These are phyloP conservation scores for Halophytophthora polymorphica DNA, from an alignment of 352 stramenopile genomes.

Conservation along the genomic window DNA sequence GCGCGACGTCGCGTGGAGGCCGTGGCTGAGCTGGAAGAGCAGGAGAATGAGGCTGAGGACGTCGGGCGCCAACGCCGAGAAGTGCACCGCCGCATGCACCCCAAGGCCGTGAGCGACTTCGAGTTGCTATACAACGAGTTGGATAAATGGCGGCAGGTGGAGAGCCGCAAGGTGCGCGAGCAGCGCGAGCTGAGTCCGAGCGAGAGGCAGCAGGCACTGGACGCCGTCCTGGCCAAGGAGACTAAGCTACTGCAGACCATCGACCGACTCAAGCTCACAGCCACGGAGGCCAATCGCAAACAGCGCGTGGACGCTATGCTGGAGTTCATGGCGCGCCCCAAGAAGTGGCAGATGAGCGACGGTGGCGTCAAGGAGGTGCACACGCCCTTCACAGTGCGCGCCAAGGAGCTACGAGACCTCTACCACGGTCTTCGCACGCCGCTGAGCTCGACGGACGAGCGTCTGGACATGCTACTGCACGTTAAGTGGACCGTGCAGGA, in stretches of 20 bases:
- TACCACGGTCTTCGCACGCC: slow-evolving; percentile 72
- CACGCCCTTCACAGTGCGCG: slow-evolving; percentile 86
- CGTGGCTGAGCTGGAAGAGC: slow-evolving; percentile 36
- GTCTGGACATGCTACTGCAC: slow-evolving; percentile 89
- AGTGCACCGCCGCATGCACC: slow-evolving; percentile 88
- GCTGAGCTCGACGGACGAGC: slow-evolving; percentile 73
- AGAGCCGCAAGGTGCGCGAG: slow-evolving; percentile 74
- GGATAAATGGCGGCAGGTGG: slow-evolving; percentile 87
- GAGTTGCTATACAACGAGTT: slow-evolving; percentile 94
- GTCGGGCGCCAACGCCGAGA: slow-evolving; percentile 58
- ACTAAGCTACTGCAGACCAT: slow-evolving; percentile 88
- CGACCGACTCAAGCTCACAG: slow-evolving; percentile 84
- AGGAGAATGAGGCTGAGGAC: slow-evolving; percentile 51
- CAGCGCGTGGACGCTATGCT: slow-evolving; percentile 88
- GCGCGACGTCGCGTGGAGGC: slow-evolving; percentile 27
- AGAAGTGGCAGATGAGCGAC: slow-evolving; percentile 92
- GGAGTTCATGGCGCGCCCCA: slow-evolving; percentile 84
- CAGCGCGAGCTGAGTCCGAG: slow-evolving; percentile 26
- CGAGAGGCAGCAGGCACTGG: slow-evolving; percentile 41
- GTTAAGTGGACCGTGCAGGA: slow-evolving; percentile 93
- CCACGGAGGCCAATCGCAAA: slow-evolving; percentile 72
- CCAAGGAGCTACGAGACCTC: slow-evolving; percentile 87
- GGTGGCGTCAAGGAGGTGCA: slow-evolving; percentile 86
- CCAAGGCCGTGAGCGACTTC: slow-evolving; percentile 78
- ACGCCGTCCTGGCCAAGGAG: slow-evolving; percentile 72